Evolutionary conservation across 805 yeast genomes (phyloP), one percentile per base, ranked within the genome.

Genomic region (Suhomyces kilbournensis): DNA sequence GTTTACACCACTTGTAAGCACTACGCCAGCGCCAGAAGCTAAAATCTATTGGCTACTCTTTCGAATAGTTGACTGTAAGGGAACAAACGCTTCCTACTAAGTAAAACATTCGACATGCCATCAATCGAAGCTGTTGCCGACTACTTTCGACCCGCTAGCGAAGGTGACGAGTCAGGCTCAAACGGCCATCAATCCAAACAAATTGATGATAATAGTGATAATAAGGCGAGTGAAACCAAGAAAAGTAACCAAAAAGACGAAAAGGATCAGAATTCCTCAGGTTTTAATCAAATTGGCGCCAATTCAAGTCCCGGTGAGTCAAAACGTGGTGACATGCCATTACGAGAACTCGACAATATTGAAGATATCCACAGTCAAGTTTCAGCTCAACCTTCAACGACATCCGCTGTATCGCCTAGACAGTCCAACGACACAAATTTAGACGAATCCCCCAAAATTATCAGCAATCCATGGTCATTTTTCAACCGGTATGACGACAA

Each of bases 381-480:
- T 5, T n/a, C 23, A 38, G 10, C 7, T 15, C 2, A 23, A 9
- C 19, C 40, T 15, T 17, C 42, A 19, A 7, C 23, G 9, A 17
- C 12, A 17, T 38, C 42, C 12, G 42, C 40, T 6, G 23, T 3
- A 19, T 35, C 42, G 42, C 22, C 42, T 9, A 19, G n/a, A 5
- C 17, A 38, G 42, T 12, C 42, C 6, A 7, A 4, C 14, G n/a
- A 38, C 23, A 15, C 44, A 15, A 40, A 40, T 7, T 17, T 42
- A 10, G 51, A 53, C 28, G 65, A 62, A 17, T 53, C 64, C 1
- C 64, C 69, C 14, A 62, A 62, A 35, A 52, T 61, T 1, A 55
- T 71, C 7, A 63, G 66, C n/a, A 73, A 72, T 50, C 60, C 77
- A 0, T 62, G 71, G 56, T 55, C 64, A 9, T 69, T 71, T 50